These are phyloP conservation scores for Kalmusia sp. DNA, from an alignment of 2,329 filamentous ascomycete species.

Conservation along the genomic window DNA sequence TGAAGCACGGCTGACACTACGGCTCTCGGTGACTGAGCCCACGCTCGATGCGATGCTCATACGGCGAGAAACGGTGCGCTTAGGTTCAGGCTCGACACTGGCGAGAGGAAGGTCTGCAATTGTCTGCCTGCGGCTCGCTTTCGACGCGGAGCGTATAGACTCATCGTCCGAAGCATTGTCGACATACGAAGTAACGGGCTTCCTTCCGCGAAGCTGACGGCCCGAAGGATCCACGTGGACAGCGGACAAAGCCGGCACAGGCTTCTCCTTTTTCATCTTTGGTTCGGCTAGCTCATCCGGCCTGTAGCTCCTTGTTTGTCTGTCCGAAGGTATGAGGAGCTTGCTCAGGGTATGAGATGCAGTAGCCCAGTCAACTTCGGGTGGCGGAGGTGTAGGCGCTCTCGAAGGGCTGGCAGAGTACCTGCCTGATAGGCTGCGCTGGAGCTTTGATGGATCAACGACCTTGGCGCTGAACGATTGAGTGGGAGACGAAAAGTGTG, in stretches of 20 bases:
- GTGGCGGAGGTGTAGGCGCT: constrained; percentile 71
- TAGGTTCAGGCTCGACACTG: constrained; percentile 28
- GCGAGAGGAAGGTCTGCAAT: constrained; percentile 47
- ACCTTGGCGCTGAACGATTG: constrained; percentile 86
- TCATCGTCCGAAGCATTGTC: constrained; percentile 56
- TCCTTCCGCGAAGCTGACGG: constrained; percentile 77
- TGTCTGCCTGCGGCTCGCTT: constrained; percentile 45
- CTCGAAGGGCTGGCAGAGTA: constrained; percentile 47
- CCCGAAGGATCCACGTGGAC: constrained; percentile 54
- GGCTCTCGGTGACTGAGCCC: constrained; percentile 45
- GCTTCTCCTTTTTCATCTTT: constrained; percentile 64
- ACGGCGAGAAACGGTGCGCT: constrained; percentile 43
- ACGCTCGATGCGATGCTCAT: constrained; percentile 55
- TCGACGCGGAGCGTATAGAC: constrained; percentile 30
- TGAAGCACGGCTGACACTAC: constrained; percentile 43
- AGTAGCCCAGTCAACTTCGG: constrained; percentile 83
- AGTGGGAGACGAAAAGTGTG: constrained; percentile 86
- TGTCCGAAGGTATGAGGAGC: constrained; percentile 76
- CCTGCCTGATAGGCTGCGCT: constrained; percentile 66
- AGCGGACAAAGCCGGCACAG: constrained; percentile 42
- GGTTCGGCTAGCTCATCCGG: constrained; percentile 75
- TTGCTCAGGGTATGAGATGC: constrained; percentile 85
- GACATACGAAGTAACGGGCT: constrained; percentile 59
- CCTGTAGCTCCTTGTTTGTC: constrained; percentile 77
- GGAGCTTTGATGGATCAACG: constrained; percentile 70